A percentile compares a stretch with the other conserved stretches of the same genome.
These are phyloP conservation scores for Calvatia gigantea DNA, from an alignment of 768 basidiomycete species.

Conservation along the genomic window DNA sequence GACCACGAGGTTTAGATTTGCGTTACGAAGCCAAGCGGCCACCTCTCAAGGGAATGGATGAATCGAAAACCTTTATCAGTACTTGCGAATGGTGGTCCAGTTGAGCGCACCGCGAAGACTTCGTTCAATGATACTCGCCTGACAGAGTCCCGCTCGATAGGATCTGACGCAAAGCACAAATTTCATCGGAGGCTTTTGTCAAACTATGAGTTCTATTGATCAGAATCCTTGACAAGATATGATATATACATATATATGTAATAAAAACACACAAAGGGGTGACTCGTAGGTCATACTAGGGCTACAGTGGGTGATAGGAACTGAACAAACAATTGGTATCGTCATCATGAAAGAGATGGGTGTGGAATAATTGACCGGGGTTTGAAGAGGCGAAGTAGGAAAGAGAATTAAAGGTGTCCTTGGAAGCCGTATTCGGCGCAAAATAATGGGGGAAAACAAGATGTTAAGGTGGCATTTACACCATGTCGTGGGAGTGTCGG, in stretches of 20 bases:
- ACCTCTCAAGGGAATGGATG: too few species aligned
- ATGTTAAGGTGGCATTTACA: background rate
- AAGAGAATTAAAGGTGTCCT: background rate
- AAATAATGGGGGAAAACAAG: background rate
- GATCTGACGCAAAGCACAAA: too few species aligned
- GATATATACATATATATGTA: conserved; percentile 1
- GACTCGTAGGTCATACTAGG: conserved; percentile 6
- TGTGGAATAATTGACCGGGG: background rate
- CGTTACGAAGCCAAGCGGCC: too few species aligned
- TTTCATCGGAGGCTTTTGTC: too few species aligned
- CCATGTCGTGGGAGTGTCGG: conserved; percentile 8
- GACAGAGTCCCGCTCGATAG: too few species aligned
- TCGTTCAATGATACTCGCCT: too few species aligned
- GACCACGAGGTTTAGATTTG: too few species aligned
- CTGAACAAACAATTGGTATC: background rate
- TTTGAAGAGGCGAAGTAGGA: background rate
- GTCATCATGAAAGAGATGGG: background rate
- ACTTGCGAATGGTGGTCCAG: too few species aligned
- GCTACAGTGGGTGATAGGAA: conserved; percentile 1
- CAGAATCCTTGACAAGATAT: background rate
- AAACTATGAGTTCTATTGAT: background rate
- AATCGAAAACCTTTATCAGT: too few species aligned
- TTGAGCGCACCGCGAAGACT: too few species aligned
- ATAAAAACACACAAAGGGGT: conserved; percentile 10
- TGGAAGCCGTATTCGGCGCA: background rate